Conservation (phyloP, 129 eudicot species). For the Sambucus nigra region DNA sequence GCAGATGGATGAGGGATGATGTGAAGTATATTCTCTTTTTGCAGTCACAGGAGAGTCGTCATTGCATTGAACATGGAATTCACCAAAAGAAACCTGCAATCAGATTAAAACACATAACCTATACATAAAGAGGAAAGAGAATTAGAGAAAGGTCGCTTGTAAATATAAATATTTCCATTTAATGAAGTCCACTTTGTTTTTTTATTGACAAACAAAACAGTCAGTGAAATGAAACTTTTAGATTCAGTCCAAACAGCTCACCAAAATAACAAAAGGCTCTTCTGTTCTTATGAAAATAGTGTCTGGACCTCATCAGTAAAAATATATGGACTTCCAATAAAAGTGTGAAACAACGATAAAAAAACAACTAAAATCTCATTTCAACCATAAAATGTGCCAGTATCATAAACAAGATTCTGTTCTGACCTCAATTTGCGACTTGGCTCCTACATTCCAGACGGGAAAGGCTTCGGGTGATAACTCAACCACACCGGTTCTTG, state of each 20-base stretch:
- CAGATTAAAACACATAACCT: conserved; percentile 5
- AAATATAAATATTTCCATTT: too few species aligned
- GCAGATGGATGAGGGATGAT: conserved; percentile 57
- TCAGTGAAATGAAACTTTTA: too few species aligned
- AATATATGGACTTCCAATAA: too few species aligned
- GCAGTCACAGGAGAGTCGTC: conserved; percentile 13
- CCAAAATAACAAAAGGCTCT: too few species aligned
- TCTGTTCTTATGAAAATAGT: too few species aligned
- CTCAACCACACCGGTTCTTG: background rate
- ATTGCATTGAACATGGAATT: conserved; percentile 27
- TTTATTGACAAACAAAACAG: too few species aligned
- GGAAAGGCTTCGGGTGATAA: conserved; percentile 2
- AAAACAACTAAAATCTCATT: conserved; percentile 1
- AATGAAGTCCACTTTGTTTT: too few species aligned
- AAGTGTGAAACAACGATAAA: too few species aligned
- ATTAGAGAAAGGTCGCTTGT: too few species aligned
- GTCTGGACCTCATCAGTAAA: too few species aligned
- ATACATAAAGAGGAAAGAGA: background rate
- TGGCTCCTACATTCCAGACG: background rate
- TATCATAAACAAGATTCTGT: background rate
- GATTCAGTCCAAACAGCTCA: too few species aligned
- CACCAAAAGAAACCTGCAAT: conserved; percentile 28
- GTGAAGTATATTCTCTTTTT: conserved; percentile 26
- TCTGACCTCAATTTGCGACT: conserved; percentile 32
- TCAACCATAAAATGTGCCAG: background rate